A percentile compares a stretch with the other conserved stretches of the same genome.
These are phyloP conservation scores for Scopulariopsis brevicaulis DNA, from an alignment of 2,329 filamentous ascomycete genomes.

Conservation along the genomic window DNA sequence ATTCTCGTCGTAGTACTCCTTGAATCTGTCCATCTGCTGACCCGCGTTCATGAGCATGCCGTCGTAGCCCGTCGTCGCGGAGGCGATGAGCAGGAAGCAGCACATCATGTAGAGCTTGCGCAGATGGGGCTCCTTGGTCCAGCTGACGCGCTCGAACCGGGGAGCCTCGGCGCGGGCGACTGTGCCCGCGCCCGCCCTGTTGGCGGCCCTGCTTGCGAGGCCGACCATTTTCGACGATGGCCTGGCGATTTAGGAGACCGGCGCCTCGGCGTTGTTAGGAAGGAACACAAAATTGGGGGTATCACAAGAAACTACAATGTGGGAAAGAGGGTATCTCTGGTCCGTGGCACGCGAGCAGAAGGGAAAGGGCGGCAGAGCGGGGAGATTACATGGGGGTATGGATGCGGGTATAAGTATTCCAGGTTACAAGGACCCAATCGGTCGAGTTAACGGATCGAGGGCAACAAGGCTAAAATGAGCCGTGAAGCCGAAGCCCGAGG, in stretches of 20 bases:
- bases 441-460: not conserved
- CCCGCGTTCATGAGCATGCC: conserved; percentile 49
- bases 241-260: no score
- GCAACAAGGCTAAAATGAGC: not conserved
- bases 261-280: not conserved
- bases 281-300: not conserved
- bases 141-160: conserved; percentile 41
- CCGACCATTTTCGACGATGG: not conserved
- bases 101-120: conserved; percentile 42
- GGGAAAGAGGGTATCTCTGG: not conserved
- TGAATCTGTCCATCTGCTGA: conserved; percentile 44
- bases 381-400: not conserved
- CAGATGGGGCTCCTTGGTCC: conserved; percentile 44
- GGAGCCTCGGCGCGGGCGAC: conserved; percentile 23
- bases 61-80: conserved; percentile 51
- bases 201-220: not conserved
- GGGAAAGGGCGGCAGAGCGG: not conserved
- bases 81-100: conserved; percentile 44
- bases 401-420: not conserved
- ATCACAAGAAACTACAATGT: not conserved
- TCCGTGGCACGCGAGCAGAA: not conserved
- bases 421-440: not conserved
- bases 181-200: not conserved
- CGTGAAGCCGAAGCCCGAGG: not conserved
- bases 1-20: conserved; percentile 28